phyloP scores from a whole-genome alignment of 352 stramenopile species.

The Phytophthora cactorum region DNA sequence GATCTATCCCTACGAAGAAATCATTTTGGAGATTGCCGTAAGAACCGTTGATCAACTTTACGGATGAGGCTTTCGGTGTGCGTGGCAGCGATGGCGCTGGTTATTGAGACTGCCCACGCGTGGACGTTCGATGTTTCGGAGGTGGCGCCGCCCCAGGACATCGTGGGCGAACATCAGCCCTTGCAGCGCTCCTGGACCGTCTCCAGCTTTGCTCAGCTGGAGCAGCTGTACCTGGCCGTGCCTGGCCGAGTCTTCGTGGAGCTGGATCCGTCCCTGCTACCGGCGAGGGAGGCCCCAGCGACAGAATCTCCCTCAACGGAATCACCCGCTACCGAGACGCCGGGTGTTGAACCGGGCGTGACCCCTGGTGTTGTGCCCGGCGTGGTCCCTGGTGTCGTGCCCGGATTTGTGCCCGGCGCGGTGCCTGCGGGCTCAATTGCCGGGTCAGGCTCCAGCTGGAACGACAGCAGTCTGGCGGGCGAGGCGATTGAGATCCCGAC shows the following conservation, averaged over 20 bases:
- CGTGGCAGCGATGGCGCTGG: constrained; percentile 28
- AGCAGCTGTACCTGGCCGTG: constrained; percentile 57
- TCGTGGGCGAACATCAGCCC: constrained; percentile 45
- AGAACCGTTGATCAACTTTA: background rate
- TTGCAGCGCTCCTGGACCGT: constrained; percentile 51
- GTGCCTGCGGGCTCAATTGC: constrained; percentile 8
- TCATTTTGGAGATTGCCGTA: constrained; percentile 28
- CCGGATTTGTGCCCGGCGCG: constrained; percentile 22
- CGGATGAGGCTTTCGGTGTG: constrained; percentile 38
- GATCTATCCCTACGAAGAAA: constrained; percentile 8
- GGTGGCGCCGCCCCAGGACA: constrained; percentile 33
- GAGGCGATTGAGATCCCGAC: constrained; percentile 42
- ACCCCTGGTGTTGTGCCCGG: constrained; percentile 28
- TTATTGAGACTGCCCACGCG: constrained; percentile 17
- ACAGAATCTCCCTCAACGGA: constrained; percentile 16
- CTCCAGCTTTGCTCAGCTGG: constrained; percentile 46
- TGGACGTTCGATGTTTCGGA: constrained; percentile 47
- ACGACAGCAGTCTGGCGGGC: constrained; percentile 21
- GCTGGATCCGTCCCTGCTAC: constrained; percentile 43
- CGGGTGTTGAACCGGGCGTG: constrained; percentile 16
- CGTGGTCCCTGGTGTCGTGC: constrained; percentile 16
- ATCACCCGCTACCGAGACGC: constrained; percentile 13
- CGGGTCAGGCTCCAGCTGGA: constrained; percentile 12
- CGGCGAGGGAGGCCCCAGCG: constrained; percentile 21
- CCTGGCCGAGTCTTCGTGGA: constrained; percentile 67